Evolutionary conservation across 495 filamentous ascomycete genomes (phyloP), one percentile per base, ranked within the genome.

Genomic region (Xylaria telfairii): DNA sequence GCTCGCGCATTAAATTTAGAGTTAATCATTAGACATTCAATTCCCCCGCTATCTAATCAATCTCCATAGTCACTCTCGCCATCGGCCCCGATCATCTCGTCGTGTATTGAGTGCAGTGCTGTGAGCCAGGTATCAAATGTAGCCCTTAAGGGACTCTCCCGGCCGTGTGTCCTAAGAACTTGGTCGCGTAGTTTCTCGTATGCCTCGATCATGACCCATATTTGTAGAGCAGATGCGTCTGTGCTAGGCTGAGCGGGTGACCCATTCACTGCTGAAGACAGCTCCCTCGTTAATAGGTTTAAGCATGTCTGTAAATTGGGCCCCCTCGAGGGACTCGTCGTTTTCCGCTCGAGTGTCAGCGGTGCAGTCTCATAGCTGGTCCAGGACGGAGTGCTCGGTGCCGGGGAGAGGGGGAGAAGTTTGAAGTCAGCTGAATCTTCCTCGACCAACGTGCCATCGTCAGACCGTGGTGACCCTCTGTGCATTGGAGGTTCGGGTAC

Each of bases 211-310:
- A 86, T 85, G 19, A 81, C 78, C 81, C 82, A 83, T 10, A 87
- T 87, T 82, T 78, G 90, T 80, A 81, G 83, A 77, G 81, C 88
- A 81, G 77, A 89, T 71, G 73, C 88, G 82, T 81, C 79, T 4
- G 73, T 24, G 4, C 70, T 72, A 1, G 74, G 44, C 3, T 75
- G 71, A n/a, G 62, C 59, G 1, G 71, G 72, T 39, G 73, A 69
- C 46, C 73, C 72, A 10, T 70, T 68, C 0, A 82, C 53, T 0
- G 79, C 77, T 4, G 82, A 79, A 0, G 82, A 78, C 12, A 86
- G 71, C 21, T 86, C 84, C 10, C 74, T 73, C n/a, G 78, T 81
- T 3, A 86, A 75, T 0, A 86, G 73, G 62, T 82, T 77, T 15
- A 84, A 67, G 56, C 80, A 84, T 37, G 81, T 82, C 60, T 83